Evolutionary conservation across 2,329 filamentous ascomycete species (phyloP).

Genomic region (Fusarium xyrophilum): DNA sequence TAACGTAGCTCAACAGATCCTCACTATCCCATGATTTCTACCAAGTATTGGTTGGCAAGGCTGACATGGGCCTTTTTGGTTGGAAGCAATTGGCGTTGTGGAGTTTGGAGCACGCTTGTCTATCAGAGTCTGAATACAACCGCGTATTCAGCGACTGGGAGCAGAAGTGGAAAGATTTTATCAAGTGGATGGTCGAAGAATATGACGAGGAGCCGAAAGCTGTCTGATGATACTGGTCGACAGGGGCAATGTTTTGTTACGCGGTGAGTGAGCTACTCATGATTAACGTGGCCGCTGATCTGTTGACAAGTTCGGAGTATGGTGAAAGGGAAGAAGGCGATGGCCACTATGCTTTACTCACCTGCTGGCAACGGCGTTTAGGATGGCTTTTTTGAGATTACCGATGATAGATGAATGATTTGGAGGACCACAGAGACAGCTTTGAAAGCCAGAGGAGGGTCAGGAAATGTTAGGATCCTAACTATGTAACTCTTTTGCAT

Average conservation of each 20-base stretch:
- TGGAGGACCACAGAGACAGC: not conserved
- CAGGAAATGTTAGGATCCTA: not conserved
- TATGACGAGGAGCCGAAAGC: slow-evolving; percentile 42
- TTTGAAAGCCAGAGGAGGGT: not conserved
- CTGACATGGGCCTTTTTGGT: slow-evolving; percentile 70
- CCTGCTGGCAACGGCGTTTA: not conserved
- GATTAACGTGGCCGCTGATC: not conserved
- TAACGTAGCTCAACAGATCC: slow-evolving; percentile 55
- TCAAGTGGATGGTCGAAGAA: slow-evolving; percentile 57
- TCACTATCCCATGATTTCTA: slow-evolving; percentile 79
- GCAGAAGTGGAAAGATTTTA: slow-evolving; percentile 64
- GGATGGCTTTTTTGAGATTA: not conserved
- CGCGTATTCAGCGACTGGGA: slow-evolving; percentile 56
- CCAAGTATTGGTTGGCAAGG: slow-evolving; percentile 73
- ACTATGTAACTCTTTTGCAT: not conserved
- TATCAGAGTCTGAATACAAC: slow-evolving; percentile 52
- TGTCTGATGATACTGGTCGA: not conserved
- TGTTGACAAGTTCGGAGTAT: slow-evolving; percentile 9
- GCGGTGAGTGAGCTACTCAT: not conserved
- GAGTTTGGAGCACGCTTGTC: slow-evolving; percentile 68
- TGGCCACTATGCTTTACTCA: too few species aligned
- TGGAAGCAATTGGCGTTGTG: slow-evolving; percentile 73
- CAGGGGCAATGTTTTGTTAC: not conserved
- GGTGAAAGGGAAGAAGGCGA: slow-evolving; percentile 5
- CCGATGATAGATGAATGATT: not conserved